Conservation (phyloP, 305 asterid genomes). For the Solanum hybrid region DNA sequence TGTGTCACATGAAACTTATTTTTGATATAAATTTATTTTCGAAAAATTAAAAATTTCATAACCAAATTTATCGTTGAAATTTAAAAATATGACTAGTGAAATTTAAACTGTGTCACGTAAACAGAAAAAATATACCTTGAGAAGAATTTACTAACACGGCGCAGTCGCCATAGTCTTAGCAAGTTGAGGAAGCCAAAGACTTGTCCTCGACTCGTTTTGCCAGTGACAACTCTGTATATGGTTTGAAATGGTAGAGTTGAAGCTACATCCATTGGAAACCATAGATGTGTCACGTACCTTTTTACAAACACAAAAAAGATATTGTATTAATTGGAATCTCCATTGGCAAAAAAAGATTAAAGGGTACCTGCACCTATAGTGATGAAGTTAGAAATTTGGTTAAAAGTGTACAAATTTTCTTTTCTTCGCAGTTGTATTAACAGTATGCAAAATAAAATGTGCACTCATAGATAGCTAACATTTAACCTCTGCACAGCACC, state of each 20-base stretch:
- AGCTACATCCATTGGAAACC: slow-evolving; percentile 90
- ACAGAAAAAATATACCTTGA: slow-evolving; percentile 37
- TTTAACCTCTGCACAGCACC: background rate
- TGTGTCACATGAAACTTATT: too few relatives aligned
- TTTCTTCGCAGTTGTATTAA: background rate
- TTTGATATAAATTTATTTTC: too few relatives aligned
- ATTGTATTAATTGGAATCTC: too few relatives aligned
- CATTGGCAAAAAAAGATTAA: background rate
- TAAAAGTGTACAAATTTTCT: background rate
- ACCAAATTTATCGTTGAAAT: background rate
- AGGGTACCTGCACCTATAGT: background rate
- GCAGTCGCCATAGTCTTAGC: slow-evolving; percentile 91
- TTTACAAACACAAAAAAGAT: background rate
- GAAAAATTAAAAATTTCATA: too few relatives aligned
- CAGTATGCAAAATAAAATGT: background rate
- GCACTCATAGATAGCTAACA: background rate
- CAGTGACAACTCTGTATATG: slow-evolving; percentile 40
- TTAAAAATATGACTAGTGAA: background rate
- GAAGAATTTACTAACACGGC: slow-evolving; percentile 86
- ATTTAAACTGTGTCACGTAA: background rate
- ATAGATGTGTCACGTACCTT: slow-evolving; percentile 51
- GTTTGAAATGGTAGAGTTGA: slow-evolving; percentile 86
- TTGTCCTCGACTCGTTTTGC: slow-evolving; percentile 32
- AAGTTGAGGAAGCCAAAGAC: slow-evolving; percentile 84
- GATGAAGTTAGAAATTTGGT: background rate